phyloP scores from a whole-genome alignment of 2,329 filamentous ascomycete species.

The Thielaviopsis musarum region DNA sequence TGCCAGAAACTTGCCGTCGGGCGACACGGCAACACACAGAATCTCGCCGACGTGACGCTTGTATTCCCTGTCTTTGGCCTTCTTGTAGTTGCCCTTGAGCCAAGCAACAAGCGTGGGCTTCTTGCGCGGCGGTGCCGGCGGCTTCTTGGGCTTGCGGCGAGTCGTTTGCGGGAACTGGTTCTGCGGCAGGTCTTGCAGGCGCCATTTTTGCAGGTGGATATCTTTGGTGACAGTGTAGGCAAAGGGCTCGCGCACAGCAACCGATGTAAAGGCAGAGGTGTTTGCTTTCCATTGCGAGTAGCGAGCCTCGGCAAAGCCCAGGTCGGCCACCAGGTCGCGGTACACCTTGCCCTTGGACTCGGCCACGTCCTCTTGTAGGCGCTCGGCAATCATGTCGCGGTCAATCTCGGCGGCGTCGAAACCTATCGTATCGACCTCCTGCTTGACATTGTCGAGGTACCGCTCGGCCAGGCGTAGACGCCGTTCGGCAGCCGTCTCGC shows the following conservation, averaged over 20 bases:
- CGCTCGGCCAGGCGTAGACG: slow-evolving; percentile 75
- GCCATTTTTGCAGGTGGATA: slow-evolving; percentile 74
- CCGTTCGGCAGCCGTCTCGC: slow-evolving; percentile 79
- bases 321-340: slow-evolving; percentile 55
- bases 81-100: slow-evolving; percentile 43
- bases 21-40: slow-evolving; percentile 67
- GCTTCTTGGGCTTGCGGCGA: slow-evolving; percentile 40
- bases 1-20: slow-evolving; percentile 78
- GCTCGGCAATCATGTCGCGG: slow-evolving; percentile 75
- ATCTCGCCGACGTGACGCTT: slow-evolving; percentile 69
- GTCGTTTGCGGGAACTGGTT: slow-evolving; percentile 44
- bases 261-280: slow-evolving; percentile 58
- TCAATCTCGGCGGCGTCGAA: slow-evolving; percentile 94
- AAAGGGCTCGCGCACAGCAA: slow-evolving; percentile 64
- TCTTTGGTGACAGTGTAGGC: slow-evolving; percentile 85
- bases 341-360: slow-evolving; percentile 86
- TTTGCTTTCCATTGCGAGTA: slow-evolving; percentile 65
- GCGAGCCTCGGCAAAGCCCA: slow-evolving; percentile 50
- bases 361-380: slow-evolving; percentile 79
- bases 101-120: slow-evolving; percentile 46
- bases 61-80: slow-evolving; percentile 45
- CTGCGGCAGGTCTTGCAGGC: slow-evolving; percentile 49
- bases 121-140: slow-evolving; percentile 38
- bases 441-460: slow-evolving; percentile 78
- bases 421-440: slow-evolving; percentile 57